phyloP scores from a whole-genome alignment of 148 eudicot genomes.

The Nepenthes mirabilis region DNA sequence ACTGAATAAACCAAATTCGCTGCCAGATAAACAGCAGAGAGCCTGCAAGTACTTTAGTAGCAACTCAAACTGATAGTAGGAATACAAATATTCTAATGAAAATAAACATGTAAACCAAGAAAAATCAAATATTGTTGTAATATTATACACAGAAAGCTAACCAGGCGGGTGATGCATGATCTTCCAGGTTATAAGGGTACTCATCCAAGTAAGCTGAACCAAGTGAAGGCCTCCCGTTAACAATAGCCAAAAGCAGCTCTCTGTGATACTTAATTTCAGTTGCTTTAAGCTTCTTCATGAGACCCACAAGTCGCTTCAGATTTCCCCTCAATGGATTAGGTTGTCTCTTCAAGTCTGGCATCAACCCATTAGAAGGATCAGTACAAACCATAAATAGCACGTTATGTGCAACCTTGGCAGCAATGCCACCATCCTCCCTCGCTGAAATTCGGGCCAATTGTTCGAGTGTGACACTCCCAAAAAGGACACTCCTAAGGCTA shows the following conservation, averaged over 20 bases:
- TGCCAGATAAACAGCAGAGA: slow-evolving; percentile 64
- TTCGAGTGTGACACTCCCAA: slow-evolving; percentile 87
- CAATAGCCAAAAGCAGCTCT: slow-evolving; percentile 61
- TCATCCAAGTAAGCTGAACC: slow-evolving; percentile 73
- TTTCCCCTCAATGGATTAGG: slow-evolving; percentile 68
- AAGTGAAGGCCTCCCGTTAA: slow-evolving; percentile 54
- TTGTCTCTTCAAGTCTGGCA: slow-evolving; percentile 64
- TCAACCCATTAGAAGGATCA: slow-evolving; percentile 84
- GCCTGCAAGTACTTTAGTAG: slow-evolving; percentile 54
- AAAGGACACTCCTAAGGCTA: slow-evolving; percentile 78
- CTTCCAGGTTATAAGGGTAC: slow-evolving; percentile 84
- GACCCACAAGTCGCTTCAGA: slow-evolving; percentile 49
- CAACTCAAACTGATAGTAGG: slow-evolving; percentile 3
- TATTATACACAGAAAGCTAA: slow-evolving; percentile 25
- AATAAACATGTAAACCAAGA: background rate
- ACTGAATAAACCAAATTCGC: slow-evolving; percentile 68
- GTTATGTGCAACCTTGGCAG: slow-evolving; percentile 48
- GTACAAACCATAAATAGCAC: slow-evolving; percentile 71
- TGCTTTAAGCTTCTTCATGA: slow-evolving; percentile 91
- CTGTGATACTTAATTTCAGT: slow-evolving; percentile 56
- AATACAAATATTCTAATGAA: slow-evolving; percentile 1
- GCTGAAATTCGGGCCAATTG: slow-evolving; percentile 53
- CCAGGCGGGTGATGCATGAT: slow-evolving; percentile 67
- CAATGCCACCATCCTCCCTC: slow-evolving; percentile 44
- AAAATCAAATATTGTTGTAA: background rate